Evolutionary conservation across 148 eudicot genomes (phyloP).

Genomic region (Pharnaceum exiguum): DNA sequence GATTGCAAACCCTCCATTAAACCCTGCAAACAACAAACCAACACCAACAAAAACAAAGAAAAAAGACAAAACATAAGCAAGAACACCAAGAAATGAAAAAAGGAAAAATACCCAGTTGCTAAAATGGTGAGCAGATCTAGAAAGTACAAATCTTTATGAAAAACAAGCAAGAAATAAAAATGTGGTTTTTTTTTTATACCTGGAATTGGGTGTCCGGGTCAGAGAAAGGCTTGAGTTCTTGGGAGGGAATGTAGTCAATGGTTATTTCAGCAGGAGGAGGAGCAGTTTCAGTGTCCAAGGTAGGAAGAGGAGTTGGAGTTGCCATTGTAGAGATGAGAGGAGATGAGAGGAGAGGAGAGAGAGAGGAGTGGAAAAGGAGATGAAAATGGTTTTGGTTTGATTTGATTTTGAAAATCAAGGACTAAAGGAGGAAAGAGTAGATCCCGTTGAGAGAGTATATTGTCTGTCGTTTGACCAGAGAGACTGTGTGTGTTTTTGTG

Average conservation of each 20-base stretch:
- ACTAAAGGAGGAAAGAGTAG: no score
- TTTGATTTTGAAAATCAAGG: no score
- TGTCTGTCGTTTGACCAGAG: no score
- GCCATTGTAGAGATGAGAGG: constrained; percentile 13
- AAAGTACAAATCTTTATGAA: background rate
- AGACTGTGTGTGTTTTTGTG: no score
- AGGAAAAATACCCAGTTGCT: background rate
- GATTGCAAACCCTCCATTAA: constrained; percentile 76
- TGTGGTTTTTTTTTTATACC: no score
- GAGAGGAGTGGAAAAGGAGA: background rate
- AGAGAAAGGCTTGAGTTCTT: constrained; percentile 53
- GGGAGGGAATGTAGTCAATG: constrained; percentile 66
- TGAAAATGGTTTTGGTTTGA: no score
- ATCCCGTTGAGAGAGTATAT: no score
- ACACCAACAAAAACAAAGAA: background rate
- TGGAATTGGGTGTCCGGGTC: constrained; percentile 66
- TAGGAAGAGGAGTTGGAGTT: background rate
- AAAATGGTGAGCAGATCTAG: background rate
- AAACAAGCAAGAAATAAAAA: background rate
- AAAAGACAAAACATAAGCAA: background rate
- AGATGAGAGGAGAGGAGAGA: background rate
- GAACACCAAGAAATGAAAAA: background rate
- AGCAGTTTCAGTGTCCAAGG: background rate
- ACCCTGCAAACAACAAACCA: constrained; percentile 34
- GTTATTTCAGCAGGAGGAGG: constrained; percentile 36